Evolutionary conservation across 2,329 filamentous ascomycete species (phyloP).

Genomic region (Xylariaceae sp.): DNA sequence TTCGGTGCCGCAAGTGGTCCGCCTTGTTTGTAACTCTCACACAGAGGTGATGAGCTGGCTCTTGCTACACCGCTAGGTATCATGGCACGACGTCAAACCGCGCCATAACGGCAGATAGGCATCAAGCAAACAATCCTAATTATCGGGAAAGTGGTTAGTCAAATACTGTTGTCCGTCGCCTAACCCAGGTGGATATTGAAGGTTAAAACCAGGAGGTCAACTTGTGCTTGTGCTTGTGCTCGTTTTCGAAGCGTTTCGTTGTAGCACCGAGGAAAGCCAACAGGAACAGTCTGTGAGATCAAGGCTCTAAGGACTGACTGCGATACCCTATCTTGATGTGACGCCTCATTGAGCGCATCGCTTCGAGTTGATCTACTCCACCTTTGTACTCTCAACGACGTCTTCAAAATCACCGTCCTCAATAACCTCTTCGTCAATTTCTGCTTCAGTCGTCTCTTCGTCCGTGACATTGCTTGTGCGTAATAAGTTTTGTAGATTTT

Average conservation of each 20-base stretch:
- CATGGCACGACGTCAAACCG: not conserved
- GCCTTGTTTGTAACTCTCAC: not conserved
- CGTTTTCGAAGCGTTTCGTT: not conserved
- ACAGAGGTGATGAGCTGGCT: too few relatives aligned
- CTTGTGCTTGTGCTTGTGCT: not conserved
- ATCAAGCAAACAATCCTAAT: not conserved
- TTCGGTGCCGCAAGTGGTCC: not conserved
- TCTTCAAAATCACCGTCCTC: slow-evolving; percentile 36
- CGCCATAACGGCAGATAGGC: not conserved
- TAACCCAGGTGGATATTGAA: not conserved
- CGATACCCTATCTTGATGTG: not conserved
- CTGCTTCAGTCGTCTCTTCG: slow-evolving; percentile 40
- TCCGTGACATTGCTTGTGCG: slow-evolving; percentile 36
- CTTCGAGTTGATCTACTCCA: slow-evolving; percentile 16
- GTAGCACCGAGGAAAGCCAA: too few relatives aligned
- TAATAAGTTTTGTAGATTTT: slow-evolving; percentile 62
- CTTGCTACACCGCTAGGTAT: too few relatives aligned
- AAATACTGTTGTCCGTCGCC: not conserved
- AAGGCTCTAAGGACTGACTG: not conserved
- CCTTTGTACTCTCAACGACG: slow-evolving; percentile 26
- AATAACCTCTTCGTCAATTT: slow-evolving; percentile 40
- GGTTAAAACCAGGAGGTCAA: not conserved
- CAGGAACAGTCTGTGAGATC: not conserved
- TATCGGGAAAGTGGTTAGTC: not conserved
- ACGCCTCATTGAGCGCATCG: not conserved